Evolutionary conservation across 768 basidiomycete species (phyloP).

Genomic region (Rhizopogon salebrosus): DNA sequence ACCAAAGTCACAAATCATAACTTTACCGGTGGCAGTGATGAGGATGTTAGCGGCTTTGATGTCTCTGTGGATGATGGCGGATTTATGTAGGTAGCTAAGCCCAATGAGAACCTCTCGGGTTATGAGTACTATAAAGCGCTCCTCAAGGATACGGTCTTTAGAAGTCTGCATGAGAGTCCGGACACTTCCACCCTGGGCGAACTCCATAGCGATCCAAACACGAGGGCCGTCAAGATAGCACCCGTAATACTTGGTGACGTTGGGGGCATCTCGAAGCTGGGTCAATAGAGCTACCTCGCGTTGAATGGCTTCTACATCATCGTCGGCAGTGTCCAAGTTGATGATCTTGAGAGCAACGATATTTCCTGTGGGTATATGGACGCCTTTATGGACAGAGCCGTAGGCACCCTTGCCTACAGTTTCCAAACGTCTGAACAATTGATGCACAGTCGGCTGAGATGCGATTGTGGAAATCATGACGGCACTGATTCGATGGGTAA

Average conservation of each 20-base stretch:
- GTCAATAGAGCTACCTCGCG: conserved; percentile 90
- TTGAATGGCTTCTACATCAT: conserved; percentile 96
- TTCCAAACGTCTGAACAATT: conserved; percentile 81
- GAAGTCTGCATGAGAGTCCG: conserved; percentile 89
- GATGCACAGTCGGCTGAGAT: conserved; percentile 58
- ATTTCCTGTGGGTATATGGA: conserved; percentile 78
- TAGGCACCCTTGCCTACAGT: conserved; percentile 95
- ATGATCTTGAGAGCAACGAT: conserved; percentile 98
- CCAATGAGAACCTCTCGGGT: conserved; percentile 84
- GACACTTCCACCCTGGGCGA: conserved; percentile 92
- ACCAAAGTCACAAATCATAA: conserved; percentile 97
- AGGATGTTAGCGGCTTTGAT: conserved; percentile 98
- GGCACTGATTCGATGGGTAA: not conserved
- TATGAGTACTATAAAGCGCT: conserved; percentile 85
- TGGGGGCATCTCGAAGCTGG: conserved; percentile 84
- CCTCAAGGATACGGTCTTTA: conserved; percentile 72
- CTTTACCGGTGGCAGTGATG: conserved; percentile 80
- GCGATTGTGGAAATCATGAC: conserved; percentile 23
- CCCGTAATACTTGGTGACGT: conserved; percentile 94
- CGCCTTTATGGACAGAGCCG: conserved; percentile 91
- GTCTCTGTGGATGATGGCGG: conserved; percentile 93
- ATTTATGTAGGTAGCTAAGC: conserved; percentile 86
- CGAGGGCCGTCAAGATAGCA: conserved; percentile 92
- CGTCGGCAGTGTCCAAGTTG: conserved; percentile 93
- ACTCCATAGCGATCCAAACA: conserved; percentile 99